Base-by-base conservation (phyloP, 441 rosid species). In the Populus hybrid region DNA sequence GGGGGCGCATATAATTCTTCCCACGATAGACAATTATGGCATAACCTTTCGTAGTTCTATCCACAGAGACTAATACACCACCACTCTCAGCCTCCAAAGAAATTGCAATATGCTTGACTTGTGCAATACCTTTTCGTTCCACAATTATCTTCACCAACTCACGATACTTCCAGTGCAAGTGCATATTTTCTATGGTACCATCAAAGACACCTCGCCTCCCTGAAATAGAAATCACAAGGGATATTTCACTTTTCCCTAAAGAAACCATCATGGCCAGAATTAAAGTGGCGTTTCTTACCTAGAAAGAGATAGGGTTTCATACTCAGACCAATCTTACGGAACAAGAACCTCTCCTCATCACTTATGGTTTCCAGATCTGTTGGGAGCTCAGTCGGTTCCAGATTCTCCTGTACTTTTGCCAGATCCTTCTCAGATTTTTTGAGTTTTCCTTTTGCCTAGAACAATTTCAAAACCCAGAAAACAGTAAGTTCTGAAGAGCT, bases 121-220 rank as follows among this genome's bases (percentile, higher is more conserved):
- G 97, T 20, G 90, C 84, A 69, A 85, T 82, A 70, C 76, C 86
- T 82, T 86, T 89, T 72, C 91, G 83, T 84, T 86, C 93, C 69
- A 86, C 93, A 31, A 90, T 87, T 64, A 94, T 74, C 81, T 94
- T 94, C 31, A 94, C 98, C 68, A 91, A 82, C 84, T 94, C 98
- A 23, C 97, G 85, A 78, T 87, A 87, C 85, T 94, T 94, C 98
- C 98, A 94, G 70, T 94, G 97, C 74, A 94, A 85, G 83, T 94
- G 95, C 91, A 94, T 93, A 84, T 94, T 94, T 80, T 94, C 94
- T 79, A 93, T 82, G 38, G 95, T 93, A 81, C 97, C 98, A 80
- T 84, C 91, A 76, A 85, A 94, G 77, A 94, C 88, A 63, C 87
- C 97, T 77, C 97, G 79, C 86, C 90, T 87, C 68, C 98, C 97